Base-by-base conservation (phyloP, 139 green algal species). In the Tetradesmus lagerheimii region DNA sequence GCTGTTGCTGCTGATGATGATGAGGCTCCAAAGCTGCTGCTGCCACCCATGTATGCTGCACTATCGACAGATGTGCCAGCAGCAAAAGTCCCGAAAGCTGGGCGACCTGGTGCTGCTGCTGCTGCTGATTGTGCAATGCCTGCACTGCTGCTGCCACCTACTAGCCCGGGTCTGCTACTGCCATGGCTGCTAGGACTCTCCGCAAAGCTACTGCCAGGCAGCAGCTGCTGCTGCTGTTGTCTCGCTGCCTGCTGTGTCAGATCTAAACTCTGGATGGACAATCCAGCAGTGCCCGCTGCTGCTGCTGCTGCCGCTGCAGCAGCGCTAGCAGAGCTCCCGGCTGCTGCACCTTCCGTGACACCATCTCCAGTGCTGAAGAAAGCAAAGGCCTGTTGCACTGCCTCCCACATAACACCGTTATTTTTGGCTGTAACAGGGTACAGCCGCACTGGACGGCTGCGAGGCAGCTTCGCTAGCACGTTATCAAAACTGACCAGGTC, bases 361-460 rank as follows among this genome's bases (percentile, higher is more conserved):
- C 18, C 62, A 43, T 50, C 64, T 66, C 76, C 85, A 57, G 34
- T 80, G 81, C 86, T 89, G 64, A 93, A 93, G 80, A 93, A 92
- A 11, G 89, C 71, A 57, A 93, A 93, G 6, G 91, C 89, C 34
- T 91, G 76, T 62, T 92, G 89, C 57, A 93, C 89, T 31, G 91
- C 91, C 20, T 87, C 75, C 91, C 91, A 93, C 66, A 90, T 62
- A 39, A 85, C 76, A 34, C 39, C 53, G 75, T 88, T 67, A 57
- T 62, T 64, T 53, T 45, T 75, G 43, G 74, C 62, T 20, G 76
- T 43, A 34, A 84, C 85, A 4, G 84, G 84, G 50, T 93, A 91
- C 34, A 93, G 81, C 38, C 75, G 29, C 39, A 92, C 88, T 14
- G 84, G 78, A 37, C 85, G 80, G 20, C 29, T 47, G 27, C 35